These are phyloP conservation scores for Penicillium psychrosexuale DNA, from an alignment of 2,329 filamentous ascomycete genomes.

Conservation along the genomic window DNA sequence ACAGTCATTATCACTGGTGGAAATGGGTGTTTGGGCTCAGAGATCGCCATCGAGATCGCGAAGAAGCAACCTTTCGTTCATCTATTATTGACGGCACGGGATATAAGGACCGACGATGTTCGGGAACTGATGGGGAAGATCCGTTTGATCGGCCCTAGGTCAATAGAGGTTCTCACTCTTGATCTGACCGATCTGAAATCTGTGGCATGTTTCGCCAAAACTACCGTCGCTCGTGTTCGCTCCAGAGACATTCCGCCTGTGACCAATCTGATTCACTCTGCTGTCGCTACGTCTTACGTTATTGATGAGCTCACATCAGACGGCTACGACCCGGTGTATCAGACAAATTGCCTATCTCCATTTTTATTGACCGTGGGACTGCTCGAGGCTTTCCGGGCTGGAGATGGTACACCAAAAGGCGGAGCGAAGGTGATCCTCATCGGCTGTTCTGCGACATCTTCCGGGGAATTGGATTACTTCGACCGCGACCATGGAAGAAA, in stretches of 20 bases:
- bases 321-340: conserved; percentile 38
- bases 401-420: conserved; percentile 29
- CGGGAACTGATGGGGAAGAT: conserved; percentile 28
- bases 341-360: conserved; percentile 38
- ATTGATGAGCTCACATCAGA: conserved; percentile 31
- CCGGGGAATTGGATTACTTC: conserved; percentile 35
- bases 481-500: conserved; percentile 23
- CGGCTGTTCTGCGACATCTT: conserved; percentile 33
- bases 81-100: conserved; percentile 31
- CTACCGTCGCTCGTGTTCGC: conserved; percentile 34
- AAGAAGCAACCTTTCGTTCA: conserved; percentile 38
- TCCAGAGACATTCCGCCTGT: conserved; percentile 37
- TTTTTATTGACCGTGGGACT: conserved; percentile 37
- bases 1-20: conserved; percentile 40
- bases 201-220: conserved; percentile 29
- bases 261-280: conserved; percentile 33
- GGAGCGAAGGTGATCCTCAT: conserved; percentile 38
- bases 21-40: conserved; percentile 36
- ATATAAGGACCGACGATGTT: conserved; percentile 31
- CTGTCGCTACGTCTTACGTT: conserved; percentile 34
- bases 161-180: conserved; percentile 31
- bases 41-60: conserved; percentile 36
- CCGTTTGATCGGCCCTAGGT: conserved; percentile 34
- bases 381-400: conserved; percentile 37
- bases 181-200: conserved; percentile 35